Percentiles rank a stretch among this genome's conserved stretches.
These are phyloP conservation scores for Trypanosoma platydactyli DNA, from an alignment of 208 protist species.

Conservation along the genomic window DNA sequence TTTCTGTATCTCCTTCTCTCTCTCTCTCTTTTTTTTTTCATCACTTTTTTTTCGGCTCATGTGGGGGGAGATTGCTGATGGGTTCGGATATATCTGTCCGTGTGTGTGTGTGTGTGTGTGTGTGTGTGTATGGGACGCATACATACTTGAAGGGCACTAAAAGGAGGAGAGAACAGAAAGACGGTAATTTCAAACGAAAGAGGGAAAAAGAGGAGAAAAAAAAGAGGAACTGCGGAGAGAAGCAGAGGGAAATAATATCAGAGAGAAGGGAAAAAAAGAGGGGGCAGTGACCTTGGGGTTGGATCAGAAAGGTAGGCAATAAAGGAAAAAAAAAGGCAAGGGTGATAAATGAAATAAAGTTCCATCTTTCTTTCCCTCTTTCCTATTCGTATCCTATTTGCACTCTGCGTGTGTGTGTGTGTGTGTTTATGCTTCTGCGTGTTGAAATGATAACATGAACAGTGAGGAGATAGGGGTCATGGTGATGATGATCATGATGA, in stretches of 20 bases:
- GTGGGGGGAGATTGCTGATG: too few relatives aligned
- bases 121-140: neutral
- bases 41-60: too few relatives aligned
- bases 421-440: constrained; percentile 17
- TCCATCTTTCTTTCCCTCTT: constrained; percentile 18
- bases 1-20: too few relatives aligned
- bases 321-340: constrained; percentile 3
- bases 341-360: constrained; percentile 13
- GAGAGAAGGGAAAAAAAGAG: neutral
- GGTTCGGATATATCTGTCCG: too few relatives aligned
- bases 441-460: too few relatives aligned
- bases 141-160: neutral
- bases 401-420: neutral
- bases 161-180: constrained; percentile 8
- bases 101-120: too few relatives aligned
- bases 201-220: constrained; percentile 21
- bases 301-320: constrained; percentile 32
- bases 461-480: too few relatives aligned
- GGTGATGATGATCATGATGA: too few relatives aligned
- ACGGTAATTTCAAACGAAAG: constrained; percentile 8
- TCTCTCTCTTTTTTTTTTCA: too few relatives aligned
- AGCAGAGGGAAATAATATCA: constrained; percentile 1
- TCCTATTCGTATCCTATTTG: constrained; percentile 10
- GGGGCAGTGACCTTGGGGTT: neutral
- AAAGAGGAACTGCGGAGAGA: neutral